Conservation (phyloP, 257 asterid species). For the Petrea volubilis region DNA sequence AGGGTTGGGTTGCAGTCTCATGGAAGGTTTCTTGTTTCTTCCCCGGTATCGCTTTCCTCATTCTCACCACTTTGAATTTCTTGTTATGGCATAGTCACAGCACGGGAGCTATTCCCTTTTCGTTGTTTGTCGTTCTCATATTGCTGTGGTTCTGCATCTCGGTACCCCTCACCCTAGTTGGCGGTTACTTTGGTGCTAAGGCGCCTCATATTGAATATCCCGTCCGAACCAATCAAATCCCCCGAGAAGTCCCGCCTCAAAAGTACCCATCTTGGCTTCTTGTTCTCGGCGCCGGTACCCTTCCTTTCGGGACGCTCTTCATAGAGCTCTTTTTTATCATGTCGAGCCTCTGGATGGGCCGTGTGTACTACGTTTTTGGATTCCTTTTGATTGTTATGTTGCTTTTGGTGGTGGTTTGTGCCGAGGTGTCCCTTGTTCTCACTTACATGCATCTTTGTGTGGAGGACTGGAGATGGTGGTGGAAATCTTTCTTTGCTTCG, state of each 20-base stretch:
- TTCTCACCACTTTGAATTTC: constrained; percentile 70
- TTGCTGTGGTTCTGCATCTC: constrained; percentile 87
- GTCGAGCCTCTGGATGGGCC: constrained; percentile 95
- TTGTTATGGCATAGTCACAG: constrained; percentile 81
- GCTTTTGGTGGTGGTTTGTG: constrained; percentile 77
- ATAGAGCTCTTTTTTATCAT: constrained; percentile 88
- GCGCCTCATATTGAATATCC: constrained; percentile 83
- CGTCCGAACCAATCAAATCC: constrained; percentile 78
- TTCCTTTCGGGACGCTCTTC: constrained; percentile 91
- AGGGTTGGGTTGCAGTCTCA: constrained; percentile 76
- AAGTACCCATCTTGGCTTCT: constrained; percentile 86
- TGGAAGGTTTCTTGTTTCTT: constrained; percentile 85
- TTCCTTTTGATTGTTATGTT: constrained; percentile 67
- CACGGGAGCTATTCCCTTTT: constrained; percentile 89
- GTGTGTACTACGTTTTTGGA: constrained; percentile 84
- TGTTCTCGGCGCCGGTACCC: constrained; percentile 86
- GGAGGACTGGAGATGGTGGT: constrained; percentile 95
- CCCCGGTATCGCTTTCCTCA: constrained; percentile 73
- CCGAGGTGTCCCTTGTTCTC: constrained; percentile 83
- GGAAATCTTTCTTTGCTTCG: constrained; percentile 88
- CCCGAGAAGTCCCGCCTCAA: constrained; percentile 82
- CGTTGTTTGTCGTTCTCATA: constrained; percentile 67
- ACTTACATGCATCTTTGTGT: constrained; percentile 91
- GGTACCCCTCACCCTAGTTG: constrained; percentile 76
- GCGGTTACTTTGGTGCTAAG: constrained; percentile 81